Conservation (phyloP, 306 rosid species). For the Styphnolobium japonicum region DNA sequence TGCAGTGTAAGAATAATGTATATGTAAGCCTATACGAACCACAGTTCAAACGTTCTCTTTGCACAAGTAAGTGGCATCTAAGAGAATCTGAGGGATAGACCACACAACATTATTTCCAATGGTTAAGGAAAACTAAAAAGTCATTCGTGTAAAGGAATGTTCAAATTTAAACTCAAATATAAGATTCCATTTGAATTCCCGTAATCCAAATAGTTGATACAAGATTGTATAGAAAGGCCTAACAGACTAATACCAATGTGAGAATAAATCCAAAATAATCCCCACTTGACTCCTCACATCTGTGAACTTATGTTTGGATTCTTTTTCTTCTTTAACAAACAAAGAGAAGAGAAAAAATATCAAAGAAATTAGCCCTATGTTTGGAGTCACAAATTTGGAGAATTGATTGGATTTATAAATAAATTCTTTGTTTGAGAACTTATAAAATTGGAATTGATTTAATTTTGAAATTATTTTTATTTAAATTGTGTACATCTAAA, state of each 20-base stretch:
- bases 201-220: neutral
- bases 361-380: no score
- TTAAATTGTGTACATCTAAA: no score
- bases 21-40: neutral
- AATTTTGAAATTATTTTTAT: no score
- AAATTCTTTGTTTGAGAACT: no score
- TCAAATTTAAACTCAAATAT: neutral
- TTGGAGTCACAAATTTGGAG: no score
- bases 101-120: neutral
- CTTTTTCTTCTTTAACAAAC: neutral
- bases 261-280: neutral
- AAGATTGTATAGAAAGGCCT: neutral
- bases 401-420: no score
- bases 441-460: no score
- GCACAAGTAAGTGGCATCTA: neutral
- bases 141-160: neutral
- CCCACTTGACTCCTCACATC: neutral
- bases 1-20: neutral
- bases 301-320: neutral
- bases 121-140: neutral
- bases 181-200: neutral
- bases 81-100: neutral
- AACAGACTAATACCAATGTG: neutral
- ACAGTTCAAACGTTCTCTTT: neutral
- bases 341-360: neutral